Base-by-base conservation (phyloP, 352 stramenopile genomes). In the Pythium dissimile region DNA sequence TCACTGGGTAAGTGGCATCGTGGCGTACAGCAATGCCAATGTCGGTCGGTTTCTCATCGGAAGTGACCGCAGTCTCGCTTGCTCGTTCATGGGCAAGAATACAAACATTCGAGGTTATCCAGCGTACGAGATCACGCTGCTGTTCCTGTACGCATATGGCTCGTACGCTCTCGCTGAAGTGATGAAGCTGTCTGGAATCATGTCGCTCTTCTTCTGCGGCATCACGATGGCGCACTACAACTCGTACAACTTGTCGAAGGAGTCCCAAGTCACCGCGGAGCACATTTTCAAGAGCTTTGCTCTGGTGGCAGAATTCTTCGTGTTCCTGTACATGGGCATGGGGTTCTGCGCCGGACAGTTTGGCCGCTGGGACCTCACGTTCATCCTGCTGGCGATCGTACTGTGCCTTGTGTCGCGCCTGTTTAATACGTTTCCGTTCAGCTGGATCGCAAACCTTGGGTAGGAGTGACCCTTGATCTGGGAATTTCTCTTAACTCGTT, bases 381-480 rank as follows among this genome's bases (percentile, higher is more conserved):
- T 98, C 65, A 80, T 90, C 10, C 52, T 97, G 5, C 72, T 96
- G 13, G 87, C 84, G 1, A 83, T 97, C 54, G 41, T 96, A 10
- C 95, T 97, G 23, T 88, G 73, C 41, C 68, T 84, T 30, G 64
- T 99, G 71, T 73, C 72, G 87, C 75, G 96, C 10, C 42, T 96
- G 3, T 90, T 97, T 57, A 98, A 99, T 66, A 98, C 96, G 30
- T 98, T 98, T 52, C 95, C 95, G 1, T 84, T 90, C 47, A 88
- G 75, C 44, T 88, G 71, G 69, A 51, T 86, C 5, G 73, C 75
- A 5, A 88, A 84, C 34, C 57, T 86, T 54, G 69, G 75, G 75
- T 81, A 39, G 2, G 45, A 61, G 64, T 41, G 48, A 32, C n/a
- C n/a, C n/a, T 34, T 26, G 26, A 9, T 39, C 1, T 42, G 24